Evolutionary conservation across 2,329 filamentous ascomycete genomes (phyloP).

Genomic region (Calonectria pteridis): DNA sequence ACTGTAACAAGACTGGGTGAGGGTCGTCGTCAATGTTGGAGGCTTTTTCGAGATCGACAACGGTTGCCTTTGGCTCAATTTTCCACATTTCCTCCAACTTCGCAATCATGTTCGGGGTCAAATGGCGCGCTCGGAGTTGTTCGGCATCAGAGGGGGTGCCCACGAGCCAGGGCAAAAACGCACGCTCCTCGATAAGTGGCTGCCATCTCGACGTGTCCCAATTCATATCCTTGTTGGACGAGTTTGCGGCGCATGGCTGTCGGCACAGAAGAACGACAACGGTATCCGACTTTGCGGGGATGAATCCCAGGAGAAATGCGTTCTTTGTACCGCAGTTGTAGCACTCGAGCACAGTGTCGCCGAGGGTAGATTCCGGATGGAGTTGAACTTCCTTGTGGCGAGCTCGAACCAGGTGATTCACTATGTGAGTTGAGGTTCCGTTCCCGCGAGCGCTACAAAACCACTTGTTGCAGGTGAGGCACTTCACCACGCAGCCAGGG

Average conservation of each 20-base stretch:
- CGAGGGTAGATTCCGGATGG: constrained; percentile 91
- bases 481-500: constrained; percentile 94
- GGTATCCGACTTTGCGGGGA: constrained; percentile 97
- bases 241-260: constrained; percentile 93
- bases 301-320: constrained; percentile 96
- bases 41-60: constrained; percentile 91
- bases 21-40: constrained; percentile 95
- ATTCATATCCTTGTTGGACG: constrained; percentile 99
- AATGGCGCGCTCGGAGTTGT: constrained; percentile 92
- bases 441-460: constrained; percentile 98
- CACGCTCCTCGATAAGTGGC: constrained; percentile 95
- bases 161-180: constrained; percentile 95
- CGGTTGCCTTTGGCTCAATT: constrained; percentile 88
- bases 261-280: constrained; percentile 97
- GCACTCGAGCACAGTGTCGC: constrained; percentile 96
- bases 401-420: constrained; percentile 97
- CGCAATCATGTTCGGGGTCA: constrained; percentile 94
- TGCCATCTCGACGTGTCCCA: constrained; percentile 99
- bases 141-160: constrained; percentile 91
- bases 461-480: constrained; percentile 96
- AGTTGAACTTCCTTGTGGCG: constrained; percentile 99
- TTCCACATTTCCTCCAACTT: constrained; percentile 99
- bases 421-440: constrained; percentile 95
- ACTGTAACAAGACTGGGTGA: constrained; percentile 89
- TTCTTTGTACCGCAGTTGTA: constrained; percentile 99